Evolutionary conservation across 2,329 filamentous ascomycete species (phyloP), one percentile per base, ranked within the genome.

Genomic region (Calonectria naviculata): DNA sequence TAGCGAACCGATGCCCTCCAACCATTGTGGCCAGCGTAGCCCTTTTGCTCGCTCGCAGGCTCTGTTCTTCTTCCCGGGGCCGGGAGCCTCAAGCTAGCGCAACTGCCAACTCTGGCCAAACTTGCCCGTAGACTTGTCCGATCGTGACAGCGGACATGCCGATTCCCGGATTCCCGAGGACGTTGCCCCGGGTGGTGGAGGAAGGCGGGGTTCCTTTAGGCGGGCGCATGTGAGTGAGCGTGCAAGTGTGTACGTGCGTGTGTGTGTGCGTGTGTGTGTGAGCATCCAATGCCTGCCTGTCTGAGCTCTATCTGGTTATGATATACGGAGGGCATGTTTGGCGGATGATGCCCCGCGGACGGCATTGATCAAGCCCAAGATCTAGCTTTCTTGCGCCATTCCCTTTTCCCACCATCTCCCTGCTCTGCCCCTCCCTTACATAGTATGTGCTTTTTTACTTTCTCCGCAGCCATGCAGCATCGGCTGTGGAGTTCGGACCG

Each of bases 161-260:
- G 66, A 69, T 71, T 68, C 46, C 70, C 70, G 65, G 65, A 71
- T 68, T 71, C 52, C 70, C 70, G 70, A 71, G 34, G 52, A 46
- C 15, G 28, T 17, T 36, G 36, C 64, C 38, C 64, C 64, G 42
- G 38, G n/a, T n/a, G 34, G 34, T 54, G 46, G 44, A 52, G 31
- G 41, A 44, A 62, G 54, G 68, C 63, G 68, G 68, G 68, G 68
- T 66, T n/a, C n/a, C 58, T n/a, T 7, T 13, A 29, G 38, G 38
- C 52, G 24, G 24, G 56, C 34, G 47, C 34, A 46, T 21, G 31
- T 47, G 63, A 42, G 42, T 67, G 36, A 44, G 49, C 38, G 58
- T 42, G 41, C 24, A 34, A 15, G 47, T 34, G 28, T 31, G 42
- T n/a, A 19, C 41, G 8, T 34, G 38, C 38, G 41, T 8, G n/a